phyloP scores from a whole-genome alignment of 257 asterid species.

The Salvia miltiorrhiza region DNA sequence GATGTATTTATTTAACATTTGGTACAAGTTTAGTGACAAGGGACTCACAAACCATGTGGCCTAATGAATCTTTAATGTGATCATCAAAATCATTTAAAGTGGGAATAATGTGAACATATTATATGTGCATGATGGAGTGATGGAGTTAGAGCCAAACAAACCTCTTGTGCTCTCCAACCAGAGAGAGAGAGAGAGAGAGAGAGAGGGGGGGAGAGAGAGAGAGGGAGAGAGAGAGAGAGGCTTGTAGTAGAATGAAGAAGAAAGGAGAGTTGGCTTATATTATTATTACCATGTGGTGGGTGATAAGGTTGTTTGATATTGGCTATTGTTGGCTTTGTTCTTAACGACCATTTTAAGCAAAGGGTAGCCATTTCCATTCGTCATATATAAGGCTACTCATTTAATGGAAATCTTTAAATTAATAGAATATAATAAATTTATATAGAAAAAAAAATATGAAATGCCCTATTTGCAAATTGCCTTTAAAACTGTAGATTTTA shows the following conservation, averaged over 20 bases:
- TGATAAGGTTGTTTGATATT: conserved; percentile 21
- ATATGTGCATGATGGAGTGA: background rate
- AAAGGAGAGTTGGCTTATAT: conserved; percentile 9
- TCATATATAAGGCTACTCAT: background rate
- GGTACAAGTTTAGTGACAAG: background rate
- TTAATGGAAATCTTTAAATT: conserved; percentile 12
- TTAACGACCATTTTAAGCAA: conserved; percentile 38
- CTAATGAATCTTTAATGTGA: background rate
- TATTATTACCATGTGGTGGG: conserved; percentile 24
- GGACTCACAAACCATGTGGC: background rate
- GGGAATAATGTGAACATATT: background rate
- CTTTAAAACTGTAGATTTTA: conserved; percentile 9
- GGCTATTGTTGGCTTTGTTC: conserved; percentile 18
- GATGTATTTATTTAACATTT: background rate
- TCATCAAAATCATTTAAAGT: background rate
- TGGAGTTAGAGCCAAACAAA: background rate
- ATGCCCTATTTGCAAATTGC: background rate
- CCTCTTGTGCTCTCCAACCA: background rate
- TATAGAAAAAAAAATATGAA: background rate
- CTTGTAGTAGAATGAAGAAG: conserved; percentile 31
- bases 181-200: conserved; percentile 18
- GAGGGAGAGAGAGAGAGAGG: conserved; percentile 29
- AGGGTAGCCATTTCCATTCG: background rate
- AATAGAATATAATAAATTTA: background rate
- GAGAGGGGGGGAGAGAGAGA: conserved; percentile 29